Evolutionary conservation across 306 rosid genomes (phyloP), one percentile per base, ranked within the genome.

Genomic region (Quercus dentata): DNA sequence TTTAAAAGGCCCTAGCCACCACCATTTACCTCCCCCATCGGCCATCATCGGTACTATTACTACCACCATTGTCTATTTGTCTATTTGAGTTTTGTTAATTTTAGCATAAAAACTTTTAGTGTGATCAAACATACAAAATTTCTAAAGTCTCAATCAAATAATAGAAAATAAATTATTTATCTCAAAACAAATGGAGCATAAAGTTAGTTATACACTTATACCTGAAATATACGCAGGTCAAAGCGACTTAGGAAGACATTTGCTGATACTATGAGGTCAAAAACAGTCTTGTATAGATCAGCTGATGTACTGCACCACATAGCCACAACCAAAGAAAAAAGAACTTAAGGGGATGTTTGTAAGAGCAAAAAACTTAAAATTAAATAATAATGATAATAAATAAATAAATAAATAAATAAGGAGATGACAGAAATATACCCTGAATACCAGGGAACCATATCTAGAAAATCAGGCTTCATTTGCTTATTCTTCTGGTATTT

Each of bases 391-490:
- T 33, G 1, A 33, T 33, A 33, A 80, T 27, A 1, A 27, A 20
- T 11, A 14, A 7, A 35, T 35, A 5, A 33, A 80, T 27, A 1
- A 27, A 20, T 11, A 14, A 7, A 35, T 35, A 5, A 5, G 41
- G 41, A 20, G 46, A 71, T 27, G 31, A 57, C 49, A 63, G 56
- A 71, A 15, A 71, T 62, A 67, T 91, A 91, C 99, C 99, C 97
- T 25, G 99, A 95, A 88, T 95, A 95, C 99, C 99, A 93, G 74
- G 96, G 99, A 89, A 93, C 99, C 98, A 95, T 95, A 73, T 95
- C 98, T 76, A 90, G 74, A 85, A 93, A 95, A 62, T 87, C 88
- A 74, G 99, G 98, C 82, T 84, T 93, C 96, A 85, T 70, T 81
- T 89, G 94, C 91, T 88, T 90, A 84, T 84, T 88, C 90, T 95